phyloP scores from a whole-genome alignment of 2,329 filamentous ascomycete species.

The Stagonosporopsis tanaceti region DNA sequence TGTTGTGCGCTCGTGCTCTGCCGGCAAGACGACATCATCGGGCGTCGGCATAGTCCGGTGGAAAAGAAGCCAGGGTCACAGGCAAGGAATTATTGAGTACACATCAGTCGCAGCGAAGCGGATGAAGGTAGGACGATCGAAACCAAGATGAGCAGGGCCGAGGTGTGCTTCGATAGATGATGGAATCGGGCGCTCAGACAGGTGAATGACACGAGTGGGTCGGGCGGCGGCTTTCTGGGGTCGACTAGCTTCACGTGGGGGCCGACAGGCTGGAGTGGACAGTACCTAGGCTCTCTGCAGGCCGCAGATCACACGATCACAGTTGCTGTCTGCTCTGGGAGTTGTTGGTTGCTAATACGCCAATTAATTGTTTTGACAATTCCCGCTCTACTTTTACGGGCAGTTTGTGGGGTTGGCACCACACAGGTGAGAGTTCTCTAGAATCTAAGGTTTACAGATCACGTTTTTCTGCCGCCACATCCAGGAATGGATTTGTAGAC shows the following conservation, averaged over 20 bases:
- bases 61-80: conserved; percentile 40
- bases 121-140: conserved; percentile 16
- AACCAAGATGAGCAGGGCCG: conserved; percentile 12
- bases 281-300: conserved; percentile 8
- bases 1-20: conserved; percentile 55
- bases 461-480: background rate
- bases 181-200: conserved; percentile 15
- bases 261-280: conserved; percentile 4
- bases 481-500: background rate
- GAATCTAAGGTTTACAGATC: background rate
- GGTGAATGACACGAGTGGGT: conserved; percentile 17
- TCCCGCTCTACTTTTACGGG: background rate
- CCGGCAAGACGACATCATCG: conserved; percentile 52
- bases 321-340: background rate
- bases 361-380: background rate
- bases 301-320: conserved; percentile 15
- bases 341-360: background rate
- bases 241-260: conserved; percentile 20
- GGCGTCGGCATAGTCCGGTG: conserved; percentile 59
- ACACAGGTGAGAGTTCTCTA: background rate
- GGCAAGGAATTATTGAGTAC: conserved; percentile 24
- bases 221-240: conserved; percentile 13
- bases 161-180: conserved; percentile 16
- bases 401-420: background rate
- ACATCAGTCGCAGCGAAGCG: conserved; percentile 27